These are phyloP conservation scores for Phytopythium mirpurense DNA, from an alignment of 352 stramenopile species.

Conservation along the genomic window DNA sequence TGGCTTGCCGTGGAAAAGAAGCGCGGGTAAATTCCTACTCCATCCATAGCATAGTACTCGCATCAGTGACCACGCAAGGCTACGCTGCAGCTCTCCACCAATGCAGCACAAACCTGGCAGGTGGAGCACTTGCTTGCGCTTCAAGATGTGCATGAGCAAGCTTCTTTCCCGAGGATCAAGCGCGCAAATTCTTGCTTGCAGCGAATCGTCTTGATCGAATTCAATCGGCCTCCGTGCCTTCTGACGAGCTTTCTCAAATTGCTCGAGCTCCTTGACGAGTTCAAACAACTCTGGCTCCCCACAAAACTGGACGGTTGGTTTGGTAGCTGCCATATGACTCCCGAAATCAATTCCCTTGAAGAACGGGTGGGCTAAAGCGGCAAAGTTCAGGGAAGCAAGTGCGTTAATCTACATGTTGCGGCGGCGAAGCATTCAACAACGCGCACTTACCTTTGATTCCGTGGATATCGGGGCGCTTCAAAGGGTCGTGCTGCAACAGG, in stretches of 20 bases:
- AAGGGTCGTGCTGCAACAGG: conserved; percentile 45
- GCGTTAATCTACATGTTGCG: background rate
- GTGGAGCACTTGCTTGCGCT: conserved; percentile 69
- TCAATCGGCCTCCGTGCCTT: conserved; percentile 14
- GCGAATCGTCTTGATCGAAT: conserved; percentile 16
- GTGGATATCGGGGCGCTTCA: conserved; percentile 29
- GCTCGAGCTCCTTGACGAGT: conserved; percentile 34
- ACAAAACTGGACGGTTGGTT: conserved; percentile 34
- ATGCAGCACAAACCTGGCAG: conserved; percentile 29
- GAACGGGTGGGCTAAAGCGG: conserved; percentile 55
- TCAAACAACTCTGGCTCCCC: conserved; percentile 34
- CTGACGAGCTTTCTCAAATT: conserved; percentile 29
- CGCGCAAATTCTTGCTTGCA: conserved; percentile 34
- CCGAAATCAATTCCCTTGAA: conserved; percentile 65
- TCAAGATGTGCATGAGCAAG: conserved; percentile 75
- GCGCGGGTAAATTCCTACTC: conserved; percentile 56
- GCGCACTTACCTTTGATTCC: conserved; percentile 52
- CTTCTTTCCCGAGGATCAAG: conserved; percentile 27
- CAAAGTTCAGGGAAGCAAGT: conserved; percentile 1
- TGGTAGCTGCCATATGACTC: conserved; percentile 37
- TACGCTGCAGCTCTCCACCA: background rate
- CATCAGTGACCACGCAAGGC: background rate
- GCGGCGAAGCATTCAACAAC: background rate
- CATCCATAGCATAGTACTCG: background rate
- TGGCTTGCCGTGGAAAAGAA: conserved; percentile 50